Conservation (phyloP, 805 yeast species). For the Candida ortonii region DNA sequence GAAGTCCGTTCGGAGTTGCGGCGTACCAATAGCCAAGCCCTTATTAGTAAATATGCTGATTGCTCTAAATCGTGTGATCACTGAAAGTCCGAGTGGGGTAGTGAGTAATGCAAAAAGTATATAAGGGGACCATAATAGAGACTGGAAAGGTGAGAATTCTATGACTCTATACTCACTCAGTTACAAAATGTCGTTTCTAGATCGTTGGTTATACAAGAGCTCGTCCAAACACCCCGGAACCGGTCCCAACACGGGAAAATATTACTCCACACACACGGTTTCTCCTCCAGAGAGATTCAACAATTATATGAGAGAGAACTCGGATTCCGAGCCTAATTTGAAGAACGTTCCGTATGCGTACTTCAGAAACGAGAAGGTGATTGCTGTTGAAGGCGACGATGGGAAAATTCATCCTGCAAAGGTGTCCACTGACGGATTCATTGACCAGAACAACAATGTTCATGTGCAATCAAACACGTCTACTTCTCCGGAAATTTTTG, state of each 20-base stretch:
- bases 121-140: no score
- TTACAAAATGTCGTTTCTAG: constrained; percentile 32
- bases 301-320: constrained; percentile 8
- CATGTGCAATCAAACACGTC: no score
- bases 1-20: no score
- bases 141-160: neutral
- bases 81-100: no score
- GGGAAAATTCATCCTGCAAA: constrained; percentile 2
- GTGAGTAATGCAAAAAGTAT: no score
- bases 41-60: no score
- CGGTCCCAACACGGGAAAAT: constrained; percentile 27
- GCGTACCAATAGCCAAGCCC: no score
- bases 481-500: constrained; percentile 2
- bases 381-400: constrained; percentile 5
- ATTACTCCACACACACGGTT: constrained; percentile 16
- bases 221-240: constrained; percentile 18
- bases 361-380: constrained; percentile 14
- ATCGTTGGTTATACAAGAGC: constrained; percentile 33
- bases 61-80: no score
- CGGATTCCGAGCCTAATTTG: constrained; percentile 28
- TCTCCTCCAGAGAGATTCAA: constrained; percentile 13
- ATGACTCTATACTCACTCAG: neutral
- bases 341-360: constrained; percentile 31
- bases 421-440: constrained; percentile 2
- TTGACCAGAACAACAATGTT: constrained; percentile 2